Evolutionary conservation across 2,329 filamentous ascomycete species (phyloP), one percentile per base, ranked within the genome.

Genomic region (Onygenales sp.): DNA sequence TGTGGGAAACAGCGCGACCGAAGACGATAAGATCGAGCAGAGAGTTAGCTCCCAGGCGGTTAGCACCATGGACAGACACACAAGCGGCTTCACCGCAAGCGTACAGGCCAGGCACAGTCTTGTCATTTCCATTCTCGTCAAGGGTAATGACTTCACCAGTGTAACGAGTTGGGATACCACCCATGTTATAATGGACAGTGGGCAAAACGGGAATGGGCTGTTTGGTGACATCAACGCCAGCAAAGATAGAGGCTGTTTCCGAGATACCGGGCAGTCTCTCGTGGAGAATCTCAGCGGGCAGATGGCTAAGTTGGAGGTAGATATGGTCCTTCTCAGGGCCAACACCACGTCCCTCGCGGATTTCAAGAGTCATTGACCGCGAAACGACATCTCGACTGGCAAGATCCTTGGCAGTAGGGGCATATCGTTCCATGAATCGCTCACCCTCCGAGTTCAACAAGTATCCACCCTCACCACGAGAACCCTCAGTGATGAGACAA

Each of bases 131-230:
- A 57, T 82, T 71, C 67, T 87, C 85, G 63, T 96, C 89, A 51
- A 95, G 78, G 14, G 89, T 94, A 62, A 98, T 75, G 57, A 97
- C 93, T 76, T 98, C 90, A 72, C 93, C 92, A 58, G 89, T 96
- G 81, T 95, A 97, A 67, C 88, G 89, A 62, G 93, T 97, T 51
- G 92, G 92, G 63, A 98, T 96, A 81, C 93, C 92, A 74, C 92
- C 92, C 93, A 97, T 98, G 82, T 96, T 96, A 82, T 98, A 98
- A 80, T 98, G 91, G 62, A 96, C 92, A 44, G 92, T 97, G 54
- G 92, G 92, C 58, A 97, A 80, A 61, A 97, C 92, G 57, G 92
- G 92, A 63, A 97, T 97, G 60, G 92, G 92, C 76, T 96, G 88
- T 79, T 95, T 96, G 68, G 85, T 86, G 62, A 98, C 92, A 71